A percentile compares a stretch with the other conserved stretches of the same genome.
Conservation (phyloP, 2,329 filamentous ascomycete genomes). For the Trichoderma atrobrunneum region DNA sequence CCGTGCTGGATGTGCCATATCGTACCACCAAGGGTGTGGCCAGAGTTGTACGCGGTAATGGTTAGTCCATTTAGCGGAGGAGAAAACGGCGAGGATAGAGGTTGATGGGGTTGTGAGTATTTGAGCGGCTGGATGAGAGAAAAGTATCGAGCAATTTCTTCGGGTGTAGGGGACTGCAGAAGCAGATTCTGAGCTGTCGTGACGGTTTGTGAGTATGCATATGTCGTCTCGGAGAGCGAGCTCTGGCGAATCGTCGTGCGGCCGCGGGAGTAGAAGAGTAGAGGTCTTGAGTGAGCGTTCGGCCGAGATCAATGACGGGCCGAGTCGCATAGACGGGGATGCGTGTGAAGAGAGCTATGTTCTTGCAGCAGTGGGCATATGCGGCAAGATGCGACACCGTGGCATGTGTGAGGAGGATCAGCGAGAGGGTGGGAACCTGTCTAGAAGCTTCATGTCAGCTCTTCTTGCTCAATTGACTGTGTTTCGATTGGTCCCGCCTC, state of each 20-base stretch:
- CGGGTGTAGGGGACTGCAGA: conserved; percentile 68
- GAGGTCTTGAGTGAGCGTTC: conserved; percentile 85
- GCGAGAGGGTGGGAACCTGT: conserved; percentile 85
- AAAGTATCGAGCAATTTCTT: conserved; percentile 93
- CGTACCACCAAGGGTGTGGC: conserved; percentile 91
- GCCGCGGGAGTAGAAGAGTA: conserved; percentile 89
- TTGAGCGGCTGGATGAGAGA: conserved; percentile 87
- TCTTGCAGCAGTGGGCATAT: conserved; percentile 94
- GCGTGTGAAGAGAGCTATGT: conserved; percentile 85
- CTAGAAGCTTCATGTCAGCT: conserved; percentile 43
- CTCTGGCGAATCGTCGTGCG: conserved; percentile 75
- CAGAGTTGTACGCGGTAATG: conserved; percentile 94
- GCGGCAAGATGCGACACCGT: conserved; percentile 89
- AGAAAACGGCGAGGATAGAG: conserved; percentile 80
- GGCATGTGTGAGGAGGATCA: conserved; percentile 92
- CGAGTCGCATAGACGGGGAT: conserved; percentile 93
- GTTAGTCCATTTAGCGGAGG: conserved; percentile 87
- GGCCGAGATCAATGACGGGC: conserved; percentile 88
- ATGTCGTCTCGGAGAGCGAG: conserved; percentile 64
- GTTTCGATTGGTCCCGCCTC: background rate
- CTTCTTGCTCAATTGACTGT: background rate
- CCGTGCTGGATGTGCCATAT: conserved; percentile 99
- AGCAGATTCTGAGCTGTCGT: conserved; percentile 55
- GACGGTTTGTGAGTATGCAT: conserved; percentile 52
- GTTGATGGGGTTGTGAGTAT: conserved; percentile 94